These are phyloP conservation scores for Aspergillus oerlinghausenensis DNA, from an alignment of 2,329 filamentous ascomycete genomes.

Conservation along the genomic window DNA sequence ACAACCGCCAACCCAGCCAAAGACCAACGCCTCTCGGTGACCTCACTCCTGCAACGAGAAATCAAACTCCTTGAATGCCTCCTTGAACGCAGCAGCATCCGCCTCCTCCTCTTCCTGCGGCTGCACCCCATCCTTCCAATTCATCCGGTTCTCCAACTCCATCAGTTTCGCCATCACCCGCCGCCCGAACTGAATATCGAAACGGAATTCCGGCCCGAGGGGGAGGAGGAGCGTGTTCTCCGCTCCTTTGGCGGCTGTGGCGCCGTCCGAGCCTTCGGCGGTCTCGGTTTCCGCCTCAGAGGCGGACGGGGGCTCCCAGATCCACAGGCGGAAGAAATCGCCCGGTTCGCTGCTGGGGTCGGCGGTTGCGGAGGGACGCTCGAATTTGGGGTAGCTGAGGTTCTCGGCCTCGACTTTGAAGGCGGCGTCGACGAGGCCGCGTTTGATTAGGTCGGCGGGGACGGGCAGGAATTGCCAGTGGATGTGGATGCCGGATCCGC, in stretches of 20 bases:
- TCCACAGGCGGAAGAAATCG: constrained; percentile 77
- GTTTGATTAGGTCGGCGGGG: constrained; percentile 60
- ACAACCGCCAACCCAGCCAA: neutral
- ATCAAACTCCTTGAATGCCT: constrained; percentile 79
- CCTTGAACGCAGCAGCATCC: constrained; percentile 75
- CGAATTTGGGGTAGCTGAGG: constrained; percentile 53
- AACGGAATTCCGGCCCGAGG: constrained; percentile 66
- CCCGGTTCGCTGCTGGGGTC: constrained; percentile 42
- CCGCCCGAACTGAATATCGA: constrained; percentile 87
- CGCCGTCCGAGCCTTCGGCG: constrained; percentile 1
- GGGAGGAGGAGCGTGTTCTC: constrained; percentile 71
- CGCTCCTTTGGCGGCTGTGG: constrained; percentile 2
- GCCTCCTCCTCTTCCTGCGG: constrained; percentile 69
- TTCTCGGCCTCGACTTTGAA: constrained; percentile 89
- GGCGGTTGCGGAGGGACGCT: constrained; percentile 29
- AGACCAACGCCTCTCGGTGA: neutral
- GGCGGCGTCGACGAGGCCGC: constrained; percentile 76
- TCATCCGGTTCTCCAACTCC: constrained; percentile 67
- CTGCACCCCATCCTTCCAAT: constrained; percentile 84
- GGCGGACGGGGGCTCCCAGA: constrained; percentile 55
- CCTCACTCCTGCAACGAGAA: constrained; percentile 56
- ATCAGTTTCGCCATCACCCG: constrained; percentile 85
- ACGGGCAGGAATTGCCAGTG: constrained; percentile 94
- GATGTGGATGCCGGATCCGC: constrained; percentile 72
- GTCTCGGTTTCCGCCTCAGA: constrained; percentile 24